Percentiles rank a stretch among this genome's conserved stretches.
Evolutionary conservation across 2,329 filamentous ascomycete species (phyloP).

Genomic region (Escovopsis sp.): DNA sequence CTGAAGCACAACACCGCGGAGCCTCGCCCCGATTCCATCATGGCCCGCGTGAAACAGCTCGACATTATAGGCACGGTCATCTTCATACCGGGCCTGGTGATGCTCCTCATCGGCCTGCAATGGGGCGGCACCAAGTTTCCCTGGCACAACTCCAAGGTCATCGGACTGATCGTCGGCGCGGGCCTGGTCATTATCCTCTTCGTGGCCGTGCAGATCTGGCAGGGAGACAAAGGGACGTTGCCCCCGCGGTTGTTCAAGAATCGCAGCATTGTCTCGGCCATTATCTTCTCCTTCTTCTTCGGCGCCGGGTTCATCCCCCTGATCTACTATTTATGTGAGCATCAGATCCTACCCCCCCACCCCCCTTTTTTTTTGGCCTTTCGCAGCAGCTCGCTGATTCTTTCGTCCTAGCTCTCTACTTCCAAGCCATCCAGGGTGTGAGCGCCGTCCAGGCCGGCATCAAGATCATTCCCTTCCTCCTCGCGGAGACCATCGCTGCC

Average conservation of each 20-base stretch:
- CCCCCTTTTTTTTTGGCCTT: not conserved
- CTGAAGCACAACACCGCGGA: slow-evolving; percentile 23
- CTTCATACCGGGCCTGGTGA: slow-evolving; percentile 37
- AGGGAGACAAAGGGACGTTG: slow-evolving; percentile 28
- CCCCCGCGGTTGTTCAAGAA: slow-evolving; percentile 31
- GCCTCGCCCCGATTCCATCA: slow-evolving; percentile 17
- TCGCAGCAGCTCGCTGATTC: too few relatives aligned
- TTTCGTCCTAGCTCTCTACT: slow-evolving; percentile 28
- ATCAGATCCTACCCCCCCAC: not conserved
- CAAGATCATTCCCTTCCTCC: slow-evolving; percentile 37
- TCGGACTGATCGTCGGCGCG: slow-evolving; percentile 37
- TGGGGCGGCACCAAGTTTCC: slow-evolving; percentile 39
- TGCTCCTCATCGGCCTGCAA: slow-evolving; percentile 39
- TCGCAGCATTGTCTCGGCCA: slow-evolving; percentile 25
- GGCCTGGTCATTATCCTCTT: slow-evolving; percentile 32
- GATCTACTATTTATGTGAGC: slow-evolving; percentile 37
- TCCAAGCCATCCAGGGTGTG: slow-evolving; percentile 38
- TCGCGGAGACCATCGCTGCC: slow-evolving; percentile 34
- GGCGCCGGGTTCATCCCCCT: slow-evolving; percentile 37
- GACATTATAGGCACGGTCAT: slow-evolving; percentile 35
- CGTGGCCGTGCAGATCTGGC: slow-evolving; percentile 28
- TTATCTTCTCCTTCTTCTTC: slow-evolving; percentile 33
- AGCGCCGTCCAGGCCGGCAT: slow-evolving; percentile 39
- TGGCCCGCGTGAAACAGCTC: slow-evolving; percentile 27
- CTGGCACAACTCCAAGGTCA: slow-evolving; percentile 33